phyloP scores from a whole-genome alignment of 805 yeast genomes.

The Candida cerambycidarum region DNA sequence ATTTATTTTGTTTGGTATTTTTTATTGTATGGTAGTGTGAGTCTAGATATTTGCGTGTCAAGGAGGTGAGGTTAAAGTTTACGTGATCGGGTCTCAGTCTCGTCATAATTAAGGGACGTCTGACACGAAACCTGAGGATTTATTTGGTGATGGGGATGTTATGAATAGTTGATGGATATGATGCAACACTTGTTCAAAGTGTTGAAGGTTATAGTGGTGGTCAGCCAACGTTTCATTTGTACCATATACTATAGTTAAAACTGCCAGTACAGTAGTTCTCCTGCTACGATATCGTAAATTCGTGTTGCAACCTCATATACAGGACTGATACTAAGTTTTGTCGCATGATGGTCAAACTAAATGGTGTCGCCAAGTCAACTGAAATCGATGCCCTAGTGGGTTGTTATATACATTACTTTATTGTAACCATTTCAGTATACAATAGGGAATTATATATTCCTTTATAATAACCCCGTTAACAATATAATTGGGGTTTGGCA shows the following conservation, averaged over 20 bases:
- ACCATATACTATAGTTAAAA: no score
- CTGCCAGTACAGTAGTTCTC: no score
- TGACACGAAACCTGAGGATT: no score
- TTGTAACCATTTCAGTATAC: neutral
- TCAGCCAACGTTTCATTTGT: no score
- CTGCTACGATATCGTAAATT: neutral
- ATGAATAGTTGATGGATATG: no score
- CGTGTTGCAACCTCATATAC: neutral
- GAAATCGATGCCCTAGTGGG: neutral
- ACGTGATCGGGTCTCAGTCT: neutral
- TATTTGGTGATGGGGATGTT: no score
- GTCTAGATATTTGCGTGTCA: constrained; percentile 5
- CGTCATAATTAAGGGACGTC: no score
- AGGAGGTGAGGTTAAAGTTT: neutral
- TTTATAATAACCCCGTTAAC: neutral
- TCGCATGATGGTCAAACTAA: neutral
- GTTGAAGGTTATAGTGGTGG: no score
- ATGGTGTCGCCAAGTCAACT: neutral
- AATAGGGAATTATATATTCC: neutral
- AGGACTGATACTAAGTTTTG: neutral
- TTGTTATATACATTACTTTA: neutral
- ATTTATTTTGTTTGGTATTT: constrained; percentile 1
- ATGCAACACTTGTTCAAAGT: no score
- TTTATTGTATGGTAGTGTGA: constrained; percentile 4
- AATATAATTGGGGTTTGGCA: no score